Evolutionary conservation across 768 basidiomycete species (phyloP), one percentile per base, ranked within the genome.

Genomic region (Lentinula sp.): DNA sequence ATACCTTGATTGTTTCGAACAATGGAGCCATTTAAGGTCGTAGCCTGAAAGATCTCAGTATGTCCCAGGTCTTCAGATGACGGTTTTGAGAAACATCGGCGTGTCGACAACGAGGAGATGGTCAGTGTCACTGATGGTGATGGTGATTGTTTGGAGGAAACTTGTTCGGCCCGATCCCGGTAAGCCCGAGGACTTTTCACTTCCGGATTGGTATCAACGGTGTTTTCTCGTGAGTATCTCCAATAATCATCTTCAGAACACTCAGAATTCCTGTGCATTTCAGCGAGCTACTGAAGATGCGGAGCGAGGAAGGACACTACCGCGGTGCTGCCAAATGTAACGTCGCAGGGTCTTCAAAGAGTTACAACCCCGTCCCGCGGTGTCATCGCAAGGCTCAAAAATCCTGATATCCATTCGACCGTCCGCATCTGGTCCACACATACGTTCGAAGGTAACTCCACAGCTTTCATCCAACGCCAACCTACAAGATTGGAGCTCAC

Each of bases 401-500:
- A 62, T 66, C 62, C 67, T 54, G n/a, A 64, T 4, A 33, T 63
- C 65, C 55, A 58, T 61, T 2, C 74, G 70, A 4, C 69, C 66
- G 8, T 72, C 76, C 4, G 63, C 66, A n/a, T 64, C 67, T 61
- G 76, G 77, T 63, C 64, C 71, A 51, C 52, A 12, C 70, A 72
- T 15, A 68, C 67, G 33, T 62, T 66, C 6, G 76, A 76, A 2
- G 74, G 78, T 20, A 62, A 72, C 18, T 70, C 76, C 51, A 78
- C 74, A n/a, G 75, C 79, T 67, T 83, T 78, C 85, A 84, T 16
- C 84, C 84, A 48, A 84, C 78, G 58, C 64, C 65, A 43, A 67
- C 67, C 69, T 70, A 32, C 6, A 12, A 46, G 3, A 46, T 6
- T n/a, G 6, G 12, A 37, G 37, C 8, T 7, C 6, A 37, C 37